phyloP scores from a whole-genome alignment of 495 filamentous ascomycete species.

The Penicillium parvum region DNA sequence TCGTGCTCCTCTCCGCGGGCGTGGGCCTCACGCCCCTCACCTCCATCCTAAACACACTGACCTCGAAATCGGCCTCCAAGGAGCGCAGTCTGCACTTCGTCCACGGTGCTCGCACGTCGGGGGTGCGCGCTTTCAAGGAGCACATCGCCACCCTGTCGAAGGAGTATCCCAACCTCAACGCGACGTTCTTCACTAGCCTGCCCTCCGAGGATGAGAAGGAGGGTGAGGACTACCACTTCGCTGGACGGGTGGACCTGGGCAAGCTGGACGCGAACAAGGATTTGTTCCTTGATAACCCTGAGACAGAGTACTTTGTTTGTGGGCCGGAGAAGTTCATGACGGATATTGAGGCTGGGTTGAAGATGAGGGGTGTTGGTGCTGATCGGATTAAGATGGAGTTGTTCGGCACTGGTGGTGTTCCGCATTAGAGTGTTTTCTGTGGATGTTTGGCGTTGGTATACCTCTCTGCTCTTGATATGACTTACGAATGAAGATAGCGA shows the following conservation, averaged over 20 bases:
- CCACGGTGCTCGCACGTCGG: conserved; percentile 51
- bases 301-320: conserved; percentile 64
- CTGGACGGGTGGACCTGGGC: conserved; percentile 51
- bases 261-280: conserved; percentile 46
- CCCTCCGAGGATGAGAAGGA: conserved; percentile 42
- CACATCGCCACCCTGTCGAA: conserved; percentile 46
- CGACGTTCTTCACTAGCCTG: conserved; percentile 35
- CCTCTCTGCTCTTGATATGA: conserved; percentile 8
- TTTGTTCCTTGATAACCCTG: conserved; percentile 49
- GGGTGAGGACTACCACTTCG: conserved; percentile 53
- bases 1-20: conserved; percentile 69
- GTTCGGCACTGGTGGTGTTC: conserved; percentile 59
- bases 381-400: conserved; percentile 61
- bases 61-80: conserved; percentile 25
- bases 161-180: conserved; percentile 35
- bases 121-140: conserved; percentile 38
- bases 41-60: conserved; percentile 60
- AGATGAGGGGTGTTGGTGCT: conserved; percentile 45
- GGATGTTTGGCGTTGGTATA: conserved; percentile 4
- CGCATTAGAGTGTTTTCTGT: not conserved
- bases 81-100: conserved; percentile 55
- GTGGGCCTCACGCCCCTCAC: conserved; percentile 66
- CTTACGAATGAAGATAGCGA: conserved; percentile 4
- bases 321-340: conserved; percentile 66
- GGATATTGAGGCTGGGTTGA: conserved; percentile 45